These are phyloP conservation scores for Neurospora sp. DNA, from an alignment of 495 filamentous ascomycete species.

Conservation along the genomic window DNA sequence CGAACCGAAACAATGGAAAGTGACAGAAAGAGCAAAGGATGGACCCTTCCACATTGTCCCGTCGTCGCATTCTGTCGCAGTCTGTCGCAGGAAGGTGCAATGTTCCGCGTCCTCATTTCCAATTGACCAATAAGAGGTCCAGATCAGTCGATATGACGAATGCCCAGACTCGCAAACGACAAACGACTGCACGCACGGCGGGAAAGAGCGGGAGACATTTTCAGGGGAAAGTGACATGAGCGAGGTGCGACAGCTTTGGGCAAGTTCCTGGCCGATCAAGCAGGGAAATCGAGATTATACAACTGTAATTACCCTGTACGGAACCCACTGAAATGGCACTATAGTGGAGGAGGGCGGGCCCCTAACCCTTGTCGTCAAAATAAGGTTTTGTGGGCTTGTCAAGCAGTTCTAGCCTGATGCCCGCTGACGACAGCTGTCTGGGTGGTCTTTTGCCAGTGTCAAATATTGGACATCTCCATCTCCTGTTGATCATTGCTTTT, in stretches of 20 bases:
- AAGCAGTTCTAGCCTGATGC: neutral
- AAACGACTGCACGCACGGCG: neutral
- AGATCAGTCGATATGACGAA: neutral
- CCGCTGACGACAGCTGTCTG: neutral
- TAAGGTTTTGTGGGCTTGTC: neutral
- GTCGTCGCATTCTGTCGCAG: neutral
- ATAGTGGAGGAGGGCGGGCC: neutral
- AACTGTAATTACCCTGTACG: neutral
- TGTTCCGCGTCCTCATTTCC: neutral
- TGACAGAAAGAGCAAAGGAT: neutral
- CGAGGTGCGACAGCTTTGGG: neutral
- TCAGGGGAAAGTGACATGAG: neutral
- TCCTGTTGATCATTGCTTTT: neutral
- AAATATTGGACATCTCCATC: neutral
- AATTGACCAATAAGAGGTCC: neutral
- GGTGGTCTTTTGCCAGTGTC: neutral
- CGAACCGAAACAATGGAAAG: neutral
- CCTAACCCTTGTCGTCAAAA: neutral
- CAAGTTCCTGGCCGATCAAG: neutral
- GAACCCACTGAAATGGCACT: neutral
- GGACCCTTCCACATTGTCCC: neutral
- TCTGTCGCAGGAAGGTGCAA: neutral
- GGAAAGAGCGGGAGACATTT: neutral
- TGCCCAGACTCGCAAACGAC: neutral
- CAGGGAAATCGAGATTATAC: neutral